These are phyloP conservation scores for Russula abietina DNA, from an alignment of 768 basidiomycete genomes.

Conservation along the genomic window DNA sequence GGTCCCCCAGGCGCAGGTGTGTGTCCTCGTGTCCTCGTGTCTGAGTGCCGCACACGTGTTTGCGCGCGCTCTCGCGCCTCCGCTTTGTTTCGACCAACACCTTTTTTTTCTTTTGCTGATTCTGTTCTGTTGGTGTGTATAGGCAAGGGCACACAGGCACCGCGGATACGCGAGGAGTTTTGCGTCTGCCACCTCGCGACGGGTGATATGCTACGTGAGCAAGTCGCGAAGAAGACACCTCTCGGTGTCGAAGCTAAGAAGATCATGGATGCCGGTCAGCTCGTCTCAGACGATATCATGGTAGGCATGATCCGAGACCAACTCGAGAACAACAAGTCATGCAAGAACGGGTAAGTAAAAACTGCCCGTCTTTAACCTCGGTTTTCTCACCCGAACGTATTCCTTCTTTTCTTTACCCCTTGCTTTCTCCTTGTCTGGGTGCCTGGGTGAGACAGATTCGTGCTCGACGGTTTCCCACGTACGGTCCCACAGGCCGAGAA, in stretches of 20 bases:
- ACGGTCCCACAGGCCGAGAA: slow-evolving; percentile 96
- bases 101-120: neutral
- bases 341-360: slow-evolving; percentile 85
- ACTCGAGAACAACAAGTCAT: slow-evolving; percentile 84
- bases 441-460: slow-evolving; percentile 56
- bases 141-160: slow-evolving; percentile 99
- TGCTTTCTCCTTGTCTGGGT: neutral
- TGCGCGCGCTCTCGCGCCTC: neutral
- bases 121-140: slow-evolving; percentile 2
- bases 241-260: slow-evolving; percentile 93
- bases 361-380: neutral
- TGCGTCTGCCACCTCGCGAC: slow-evolving; percentile 98
- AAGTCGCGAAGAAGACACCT: slow-evolving; percentile 79
- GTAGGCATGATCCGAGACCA: slow-evolving; percentile 97
- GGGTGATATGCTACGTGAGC: slow-evolving; percentile 96
- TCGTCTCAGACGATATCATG: slow-evolving; percentile 95
- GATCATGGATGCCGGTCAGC: slow-evolving; percentile 94
- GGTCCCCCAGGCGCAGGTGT: slow-evolving; percentile 96
- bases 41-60: slow-evolving; percentile 28
- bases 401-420: neutral
- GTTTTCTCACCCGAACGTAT: no score
- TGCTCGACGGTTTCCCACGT: slow-evolving; percentile 98
- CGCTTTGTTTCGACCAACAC: neutral
- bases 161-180: slow-evolving; percentile 85
- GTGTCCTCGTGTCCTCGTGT: no score